Base-by-base conservation (phyloP, 2,329 filamentous ascomycete genomes). In the Teratosphaeriaceae sp. region DNA sequence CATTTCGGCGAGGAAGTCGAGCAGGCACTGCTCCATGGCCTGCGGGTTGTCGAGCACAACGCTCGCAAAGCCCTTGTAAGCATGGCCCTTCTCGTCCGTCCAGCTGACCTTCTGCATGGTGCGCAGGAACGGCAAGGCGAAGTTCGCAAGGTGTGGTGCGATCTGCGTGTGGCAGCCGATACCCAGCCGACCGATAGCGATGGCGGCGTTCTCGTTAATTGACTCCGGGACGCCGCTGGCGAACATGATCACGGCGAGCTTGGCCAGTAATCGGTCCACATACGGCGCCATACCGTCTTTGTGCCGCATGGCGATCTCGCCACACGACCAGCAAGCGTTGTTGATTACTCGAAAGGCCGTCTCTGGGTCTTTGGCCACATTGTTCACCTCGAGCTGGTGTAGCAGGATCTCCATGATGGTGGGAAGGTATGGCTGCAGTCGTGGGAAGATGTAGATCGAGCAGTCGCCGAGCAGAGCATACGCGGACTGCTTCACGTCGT, bases 261-360 rank as follows among this genome's bases (percentile, higher is more conserved):
- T 80, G 48, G 83, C 76, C 45, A 94, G 80, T 13, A 98, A 71
- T 48, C 84, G 78, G 18, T 85, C 80, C 8, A 88, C 77, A 61
- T 84, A 95, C 1, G 83, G 84, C 1, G 75, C 75, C 79, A 96
- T 85, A 42, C 76, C 79, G 22, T 73, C 70, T 48, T 82, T 79
- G 61, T 85, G 76, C 48, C 87, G 82, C 64, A 95, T 81, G 13
- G 88, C 80, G 48, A 97, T 92, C 69, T 98, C 92, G 31, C 92
- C 92, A 19, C 82, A 82, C 5, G 89, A 94, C 92, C 92, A 98
- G 69, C 90, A 97, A 18, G 92, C 90, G 61, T 98, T 98, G 75
- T 97, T 98, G 46, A 97, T 82, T 22, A 97, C 89, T 47, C 88
- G 88, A 63, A 95, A 96, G 12, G 82, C 83, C 15, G 79, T 84